Base-by-base conservation (phyloP, 2,329 filamentous ascomycete genomes). In the Neopestalotiopsis sp. region DNA sequence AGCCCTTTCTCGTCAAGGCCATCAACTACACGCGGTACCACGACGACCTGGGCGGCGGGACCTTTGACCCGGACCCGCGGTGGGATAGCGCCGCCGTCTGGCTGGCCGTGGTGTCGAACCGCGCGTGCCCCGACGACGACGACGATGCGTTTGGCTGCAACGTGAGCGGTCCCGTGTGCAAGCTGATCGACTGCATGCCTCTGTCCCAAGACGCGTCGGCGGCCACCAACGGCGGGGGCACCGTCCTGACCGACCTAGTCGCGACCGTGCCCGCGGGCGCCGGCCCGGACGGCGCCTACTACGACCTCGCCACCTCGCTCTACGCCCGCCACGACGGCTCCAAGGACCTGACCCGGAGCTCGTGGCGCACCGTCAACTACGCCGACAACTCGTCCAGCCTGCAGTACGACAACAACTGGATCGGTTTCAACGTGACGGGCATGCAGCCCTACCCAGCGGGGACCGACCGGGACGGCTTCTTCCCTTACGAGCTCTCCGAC, bases 21-120 rank as follows among this genome's bases (percentile, higher is more conserved):
- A 59, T 69, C 68, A 69, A 69, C 59, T 69, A 69, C 45, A 69
- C 68, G n/a, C 68, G 45, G 17, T 69, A 69, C 45, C 58, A 58
- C 58, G 68, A 69, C 49, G 65, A 65, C 14, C 65, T 69, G 28
- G 68, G 65, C 68, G 65, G 59, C 49, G 67, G 67, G 24, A 40
- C 12, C 5, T 67, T 65, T 42, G 65, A 69, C 57, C 58, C 68
- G 24, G 42, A 69, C 57, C 2, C 28, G 24, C 24, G 24, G 20
- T 69, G 68, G 68, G 53, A 67, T 65, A 65, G 59, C 49, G 24
- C 64, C 24, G 42, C 53, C 17, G 68, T 69, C 7, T 24, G 40
- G 45, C n/a, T 69, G 49, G 64, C 68, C 12, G 14, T 14, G 13
- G 7, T 32, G 10, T 32, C 56, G 38, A 61, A 42, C 38, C 32